Evolutionary conservation across 106 monocot species (phyloP), one percentile per base, ranked within the genome.

Genomic region (Platanthera guangdongensis): DNA sequence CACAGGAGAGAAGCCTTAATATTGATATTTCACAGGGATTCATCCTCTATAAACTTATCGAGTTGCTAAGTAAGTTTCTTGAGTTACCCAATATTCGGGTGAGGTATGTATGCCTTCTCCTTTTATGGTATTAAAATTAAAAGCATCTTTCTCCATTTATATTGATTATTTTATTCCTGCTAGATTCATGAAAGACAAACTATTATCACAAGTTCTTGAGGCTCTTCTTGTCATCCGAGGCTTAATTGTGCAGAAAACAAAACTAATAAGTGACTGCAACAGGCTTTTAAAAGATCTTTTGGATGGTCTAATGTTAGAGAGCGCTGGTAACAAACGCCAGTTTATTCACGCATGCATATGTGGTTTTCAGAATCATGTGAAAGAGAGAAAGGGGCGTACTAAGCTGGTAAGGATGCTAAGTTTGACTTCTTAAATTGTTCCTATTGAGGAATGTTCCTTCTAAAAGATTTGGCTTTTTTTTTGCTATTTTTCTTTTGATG

Each of bases 11-110:
- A 67, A 94, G 90, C 72, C 85, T 99, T n/a, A 90, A 86, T 65
- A 91, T 99, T 85, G 99, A 99, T 74, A 92, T 99, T 77, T 99
- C 99, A 22, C 99, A 94, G 75, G 99, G 99, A 74, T 99, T 94
- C 71, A 89, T 92, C 75, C 91, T 99, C 74, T 89, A 99, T 76
- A 99, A 99, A 67, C 99, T 99, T 86, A 83, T 94, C 54, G 99
- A 94, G 84, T 79, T 94, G 39, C 94, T 99, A 52, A 92, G 83
- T 78, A 99, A 94, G 81, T 94, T 99, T 77, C 92, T 99, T 75
- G 99, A 99, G 79, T 83, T 99, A 5, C 79, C 94, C 9, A 99
- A 88, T 80, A 99, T 99, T 77, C 84, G 99, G 47, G 50, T 81
- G 74, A 92, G 99, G 99, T 99, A 86, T 57, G 21, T 9, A 48